Base-by-base conservation (phyloP, 1,139 yeast species). In the Geotrichum restrictum region DNA sequence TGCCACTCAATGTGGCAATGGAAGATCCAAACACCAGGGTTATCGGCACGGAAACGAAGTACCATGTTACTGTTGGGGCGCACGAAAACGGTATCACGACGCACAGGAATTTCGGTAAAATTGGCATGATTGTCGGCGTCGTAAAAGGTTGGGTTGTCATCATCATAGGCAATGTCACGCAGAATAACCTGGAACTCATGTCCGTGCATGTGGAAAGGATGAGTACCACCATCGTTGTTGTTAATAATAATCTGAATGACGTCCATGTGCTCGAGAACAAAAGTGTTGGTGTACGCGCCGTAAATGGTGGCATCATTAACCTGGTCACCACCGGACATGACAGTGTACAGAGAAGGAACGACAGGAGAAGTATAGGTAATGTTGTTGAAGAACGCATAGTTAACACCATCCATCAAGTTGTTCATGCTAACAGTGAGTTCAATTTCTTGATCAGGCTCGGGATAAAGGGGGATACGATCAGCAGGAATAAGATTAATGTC, bases 1-100 rank as follows among this genome's bases (percentile, higher is more conserved):
- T 88, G 96, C 96, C 96, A 88, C 64, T 88, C 96, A 60, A 88
- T 83, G 64, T 88, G 96, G 72, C 96, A 89, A 69, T 88, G 96
- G 87, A 88, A 88, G 64, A 85, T 76, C 95, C 95, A 88, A 40
- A 87, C 88, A 63, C 96, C 96, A 27, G 96, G 96, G 68, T 88
- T 87, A 63, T 84, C 81, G 49, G 95, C 88, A 60, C 75, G 77
- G 71, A 87, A 86, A 64, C 96, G 75, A 46, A 73, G 48, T 21
- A 78, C 68, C 63, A 88, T 77, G 69, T 83, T 82, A 31, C 91
- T 86, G 61, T 82, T 83, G 31, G 85, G 81, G 57, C 77, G 76
- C 32, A 83, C 80, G 61, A 74, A 76, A n/a, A 80, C 77, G 1
- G 87, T 81, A 64, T 85, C 94, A 69, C 94, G 76, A 50, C 73